Evolutionary conservation across 1,139 yeast species (phyloP).

Genomic region (Pichia sp.): DNA sequence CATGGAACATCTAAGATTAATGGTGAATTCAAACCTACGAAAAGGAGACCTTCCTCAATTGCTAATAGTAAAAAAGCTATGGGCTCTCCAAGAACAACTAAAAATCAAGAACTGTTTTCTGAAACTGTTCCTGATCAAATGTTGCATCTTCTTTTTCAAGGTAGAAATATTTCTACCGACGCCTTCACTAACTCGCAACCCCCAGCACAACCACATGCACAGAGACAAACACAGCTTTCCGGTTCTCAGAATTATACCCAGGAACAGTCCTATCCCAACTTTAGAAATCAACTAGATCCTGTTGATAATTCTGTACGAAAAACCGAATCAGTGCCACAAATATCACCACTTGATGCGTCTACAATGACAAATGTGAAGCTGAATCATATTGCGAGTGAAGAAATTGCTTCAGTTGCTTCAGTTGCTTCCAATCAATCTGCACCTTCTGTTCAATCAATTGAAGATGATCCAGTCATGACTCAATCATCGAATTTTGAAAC

Average conservation of each 20-base stretch:
- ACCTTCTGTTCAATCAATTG: conserved; percentile 6
- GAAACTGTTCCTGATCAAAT: conserved; percentile 35
- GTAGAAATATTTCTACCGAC: conserved; percentile 24
- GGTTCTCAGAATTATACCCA: not conserved
- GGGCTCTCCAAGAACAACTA: not conserved
- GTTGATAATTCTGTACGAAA: not conserved
- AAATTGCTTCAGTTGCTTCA: conserved; percentile 1
- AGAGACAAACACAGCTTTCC: not conserved
- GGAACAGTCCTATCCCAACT: not conserved
- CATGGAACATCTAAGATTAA: not conserved
- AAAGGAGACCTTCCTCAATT: not conserved
- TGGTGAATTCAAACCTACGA: not conserved
- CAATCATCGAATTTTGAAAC: conserved; percentile 2
- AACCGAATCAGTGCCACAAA: not conserved
- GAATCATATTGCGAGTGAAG: conserved; percentile 7
- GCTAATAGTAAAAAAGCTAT: not conserved
- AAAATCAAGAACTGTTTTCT: conserved; percentile 7
- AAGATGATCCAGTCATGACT: conserved; percentile 4
- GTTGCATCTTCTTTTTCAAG: conserved; percentile 47
- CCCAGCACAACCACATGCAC: not conserved
- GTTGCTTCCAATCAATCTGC: not conserved
- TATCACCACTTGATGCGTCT: not conserved
- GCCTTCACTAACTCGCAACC: not conserved
- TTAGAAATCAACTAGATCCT: not conserved
- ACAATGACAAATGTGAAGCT: not conserved